Evolutionary conservation across 805 yeast species (phyloP), one percentile per base, ranked within the genome.

Genomic region (Suhomyces prunicola): DNA sequence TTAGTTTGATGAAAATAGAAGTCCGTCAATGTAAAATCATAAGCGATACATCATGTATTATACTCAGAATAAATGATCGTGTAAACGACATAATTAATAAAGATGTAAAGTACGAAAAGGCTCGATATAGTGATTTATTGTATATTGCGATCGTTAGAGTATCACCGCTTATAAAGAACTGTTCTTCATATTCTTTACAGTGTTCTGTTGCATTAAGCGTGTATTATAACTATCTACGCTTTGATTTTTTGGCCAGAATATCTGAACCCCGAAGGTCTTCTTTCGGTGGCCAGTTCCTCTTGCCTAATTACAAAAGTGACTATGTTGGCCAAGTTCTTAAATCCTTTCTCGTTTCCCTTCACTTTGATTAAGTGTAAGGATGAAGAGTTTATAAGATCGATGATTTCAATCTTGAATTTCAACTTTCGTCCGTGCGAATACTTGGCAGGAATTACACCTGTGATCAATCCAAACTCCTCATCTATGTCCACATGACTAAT

Each of bases 311-410:
- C 74, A 54, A 70, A 75, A 19, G 72, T 69, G 51, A 80, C 77
- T 35, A 77, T 76, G 27, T 68, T 69, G 8, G 69, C 57, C 61
- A 81, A 68, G 52, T 73, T 78, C 48, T 65, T 67, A 63, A 80
- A 80, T 5, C 78, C 76, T 54, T 70, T 77, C 46, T 70, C 70
- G 13, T 78, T 70, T 5, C 85, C 85, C 63, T 73, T 78, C 24
- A 70, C 61, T 60, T 73, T 76, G 27, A 66, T 66, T 47, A 81
- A 61, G 53, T 72, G 74, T 49, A 80, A 71, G 15, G 77, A 70
- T 19, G 78, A 68, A 26, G 72, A 58, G 51, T 70, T 67, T 8
- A 65, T 62, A 46, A 73, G 68, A 50, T 71, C 76, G 29, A 73
- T 67, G 33, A 79, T 70, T 50, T 66, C 73, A 23, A 81, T 76